Base-by-base conservation (phyloP, 2,329 filamentous ascomycete species). In the Rugonectria rugulosa region DNA sequence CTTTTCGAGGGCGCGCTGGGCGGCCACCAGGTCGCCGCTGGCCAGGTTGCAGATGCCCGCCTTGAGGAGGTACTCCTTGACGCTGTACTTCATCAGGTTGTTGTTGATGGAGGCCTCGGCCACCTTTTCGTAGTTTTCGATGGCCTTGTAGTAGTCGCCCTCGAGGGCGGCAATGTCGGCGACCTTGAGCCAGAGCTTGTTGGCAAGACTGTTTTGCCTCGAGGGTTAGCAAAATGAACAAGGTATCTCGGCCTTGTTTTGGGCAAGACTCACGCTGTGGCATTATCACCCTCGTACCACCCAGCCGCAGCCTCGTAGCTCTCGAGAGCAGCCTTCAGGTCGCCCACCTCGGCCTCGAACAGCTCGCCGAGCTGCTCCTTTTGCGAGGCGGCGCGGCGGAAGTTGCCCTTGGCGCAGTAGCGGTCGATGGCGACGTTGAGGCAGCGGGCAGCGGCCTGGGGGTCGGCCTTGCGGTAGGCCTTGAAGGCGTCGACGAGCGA, bases 61-160 rank as follows among this genome's bases (percentile, higher is more conserved):
- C 78, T 97, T 97, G 69, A 98, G 83, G 69, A 97, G 88, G 77
- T 97, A 97, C 63, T 97, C 92, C 76, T 97, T 98, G 61, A 98
- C 92, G 42, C 87, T 91, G 85, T 91, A 96, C 72, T 88, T 90
- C 90, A 96, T 94, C 55, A 97, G 81, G 74, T 96, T 95, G 80
- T 96, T 97, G 74, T 88, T 88, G 67, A 97, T 87, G 29, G 89
- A 89, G 37, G 85, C 83, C 53, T 85, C 82, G 36, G 92, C 90
- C 43, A 97, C 91, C 69, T 89, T 88, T 74, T 98, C 94, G 77
- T 90, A 97, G 64, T 88, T 83, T 60, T 88, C 83, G 66, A 93
- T 91, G 53, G 92, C 86, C 75, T 89, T 91, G 78, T 88, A 88
- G 79, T 96, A 97, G 72, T 97, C 91, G 56, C 80, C 86, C 53